Conservation (phyloP, 768 basidiomycete genomes). For the Phylloporus arenicola region DNA sequence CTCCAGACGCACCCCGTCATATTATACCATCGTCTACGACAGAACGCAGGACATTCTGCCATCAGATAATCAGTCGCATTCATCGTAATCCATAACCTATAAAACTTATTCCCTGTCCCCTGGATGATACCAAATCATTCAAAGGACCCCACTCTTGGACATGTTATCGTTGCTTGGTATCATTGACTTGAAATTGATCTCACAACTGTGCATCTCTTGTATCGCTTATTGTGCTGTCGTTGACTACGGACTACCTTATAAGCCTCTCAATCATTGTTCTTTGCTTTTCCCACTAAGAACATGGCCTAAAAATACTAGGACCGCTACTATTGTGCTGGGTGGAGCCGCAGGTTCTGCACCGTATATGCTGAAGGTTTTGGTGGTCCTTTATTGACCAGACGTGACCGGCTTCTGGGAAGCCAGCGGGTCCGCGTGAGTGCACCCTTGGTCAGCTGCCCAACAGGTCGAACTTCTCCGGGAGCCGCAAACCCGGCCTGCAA, state of each 20-base stretch:
- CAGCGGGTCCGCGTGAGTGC: conserved; percentile 35
- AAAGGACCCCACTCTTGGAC: conserved; percentile 23
- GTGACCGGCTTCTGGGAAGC: conserved; percentile 19
- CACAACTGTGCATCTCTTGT: conserved; percentile 8
- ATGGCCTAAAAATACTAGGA: background rate
- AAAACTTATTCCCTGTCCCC: conserved; percentile 20
- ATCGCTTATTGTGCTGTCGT: conserved; percentile 13
- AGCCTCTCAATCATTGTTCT: conserved; percentile 6
- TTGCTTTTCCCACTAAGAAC: background rate
- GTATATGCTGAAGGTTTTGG: conserved; percentile 17
- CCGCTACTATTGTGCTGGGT: conserved; percentile 8
- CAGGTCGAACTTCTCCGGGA: conserved; percentile 53
- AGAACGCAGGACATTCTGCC: conserved; percentile 28
- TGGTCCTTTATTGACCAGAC: conserved; percentile 5
- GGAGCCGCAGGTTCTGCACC: conserved; percentile 16
- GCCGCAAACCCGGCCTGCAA: conserved; percentile 49
- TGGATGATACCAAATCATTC: conserved; percentile 6
- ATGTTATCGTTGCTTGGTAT: conserved; percentile 20
- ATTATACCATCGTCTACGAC: conserved; percentile 25
- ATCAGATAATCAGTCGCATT: conserved; percentile 22
- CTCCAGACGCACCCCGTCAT: conserved; percentile 18
- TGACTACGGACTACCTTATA: conserved; percentile 4
- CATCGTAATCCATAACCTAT: conserved; percentile 32
- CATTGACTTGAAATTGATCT: conserved; percentile 3
- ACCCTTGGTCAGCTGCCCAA: conserved; percentile 52